Percentiles rank a stretch among this genome's conserved stretches.
phyloP scores from a whole-genome alignment of 2,329 filamentous ascomycete genomes.

The Cadophora malorum region DNA sequence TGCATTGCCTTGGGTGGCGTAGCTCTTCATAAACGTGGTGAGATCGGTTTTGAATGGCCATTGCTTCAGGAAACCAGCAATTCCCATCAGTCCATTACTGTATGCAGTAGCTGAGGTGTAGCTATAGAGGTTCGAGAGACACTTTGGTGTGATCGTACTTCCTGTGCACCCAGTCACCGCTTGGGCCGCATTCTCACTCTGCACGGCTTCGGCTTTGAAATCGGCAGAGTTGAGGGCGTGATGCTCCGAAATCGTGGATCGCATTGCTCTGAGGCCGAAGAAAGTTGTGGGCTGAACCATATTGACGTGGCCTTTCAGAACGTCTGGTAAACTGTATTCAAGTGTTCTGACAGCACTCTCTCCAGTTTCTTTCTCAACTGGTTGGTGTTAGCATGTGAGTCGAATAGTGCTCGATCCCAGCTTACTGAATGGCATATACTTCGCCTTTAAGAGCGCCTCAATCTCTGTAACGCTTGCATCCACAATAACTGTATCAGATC shows the following conservation, averaged over 20 bases:
- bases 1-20: conserved; percentile 37
- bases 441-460: conserved; percentile 60
- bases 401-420: conserved; percentile 54
- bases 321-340: conserved; percentile 52
- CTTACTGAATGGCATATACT: conserved; percentile 59
- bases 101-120: conserved; percentile 34
- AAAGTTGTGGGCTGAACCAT: conserved; percentile 66
- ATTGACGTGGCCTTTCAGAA: conserved; percentile 63
- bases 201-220: conserved; percentile 23
- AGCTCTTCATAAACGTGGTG: conserved; percentile 40
- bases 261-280: conserved; percentile 52
- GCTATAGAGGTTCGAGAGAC: conserved; percentile 43
- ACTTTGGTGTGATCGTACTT: conserved; percentile 40
- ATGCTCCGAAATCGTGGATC: conserved; percentile 37
- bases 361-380: conserved; percentile 35
- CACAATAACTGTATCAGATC: conserved; percentile 58
- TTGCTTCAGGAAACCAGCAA: conserved; percentile 43
- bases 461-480: conserved; percentile 55
- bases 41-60: conserved; percentile 40
- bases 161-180: conserved; percentile 41
- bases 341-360: conserved; percentile 39
- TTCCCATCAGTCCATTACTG: conserved; percentile 38
- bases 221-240: background rate
- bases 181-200: conserved; percentile 24
- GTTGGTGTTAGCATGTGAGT: conserved; percentile 46